phyloP scores from a whole-genome alignment of 192 early-diverging fungal species.

The Coemansia sp. region DNA sequence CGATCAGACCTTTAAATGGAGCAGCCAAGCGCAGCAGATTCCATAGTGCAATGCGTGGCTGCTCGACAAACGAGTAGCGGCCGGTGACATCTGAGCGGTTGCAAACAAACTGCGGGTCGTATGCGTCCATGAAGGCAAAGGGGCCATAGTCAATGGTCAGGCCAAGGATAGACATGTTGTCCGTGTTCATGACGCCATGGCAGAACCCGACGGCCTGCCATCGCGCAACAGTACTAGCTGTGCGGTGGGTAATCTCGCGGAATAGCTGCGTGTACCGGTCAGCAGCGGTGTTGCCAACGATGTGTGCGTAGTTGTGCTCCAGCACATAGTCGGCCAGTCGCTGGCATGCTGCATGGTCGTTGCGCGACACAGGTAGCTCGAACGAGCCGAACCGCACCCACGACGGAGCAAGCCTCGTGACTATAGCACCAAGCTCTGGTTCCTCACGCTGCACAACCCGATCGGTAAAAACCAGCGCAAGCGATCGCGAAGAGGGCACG shows the following conservation, averaged over 20 bases:
- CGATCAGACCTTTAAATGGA: conserved; percentile 66
- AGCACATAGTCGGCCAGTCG: conserved; percentile 75
- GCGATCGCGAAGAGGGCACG: conserved; percentile 76
- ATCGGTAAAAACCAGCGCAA: conserved; percentile 66
- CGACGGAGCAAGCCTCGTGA: conserved; percentile 69
- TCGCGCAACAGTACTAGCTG: conserved; percentile 70
- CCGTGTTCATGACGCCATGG: conserved; percentile 91
- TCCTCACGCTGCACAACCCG: conserved; percentile 67
- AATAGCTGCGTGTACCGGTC: conserved; percentile 62
- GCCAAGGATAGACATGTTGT: conserved; percentile 85
- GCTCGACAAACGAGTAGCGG: conserved; percentile 73
- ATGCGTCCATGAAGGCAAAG: conserved; percentile 79
- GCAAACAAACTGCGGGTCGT: conserved; percentile 77
- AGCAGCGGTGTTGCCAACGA: background rate
- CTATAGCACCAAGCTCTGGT: conserved; percentile 73
- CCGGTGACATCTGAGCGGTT: conserved; percentile 77
- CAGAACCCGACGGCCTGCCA: conserved; percentile 83
- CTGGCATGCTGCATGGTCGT: conserved; percentile 57
- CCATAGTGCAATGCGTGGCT: conserved; percentile 80
- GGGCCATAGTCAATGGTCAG: conserved; percentile 89
- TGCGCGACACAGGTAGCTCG: conserved; percentile 74
- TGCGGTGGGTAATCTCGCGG: conserved; percentile 57
- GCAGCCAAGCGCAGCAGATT: conserved; percentile 74
- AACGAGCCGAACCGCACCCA: conserved; percentile 91
- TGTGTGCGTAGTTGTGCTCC: conserved; percentile 55